Base-by-base conservation (phyloP, 495 filamentous ascomycete species). In the Chlorociboria aeruginascens region DNA sequence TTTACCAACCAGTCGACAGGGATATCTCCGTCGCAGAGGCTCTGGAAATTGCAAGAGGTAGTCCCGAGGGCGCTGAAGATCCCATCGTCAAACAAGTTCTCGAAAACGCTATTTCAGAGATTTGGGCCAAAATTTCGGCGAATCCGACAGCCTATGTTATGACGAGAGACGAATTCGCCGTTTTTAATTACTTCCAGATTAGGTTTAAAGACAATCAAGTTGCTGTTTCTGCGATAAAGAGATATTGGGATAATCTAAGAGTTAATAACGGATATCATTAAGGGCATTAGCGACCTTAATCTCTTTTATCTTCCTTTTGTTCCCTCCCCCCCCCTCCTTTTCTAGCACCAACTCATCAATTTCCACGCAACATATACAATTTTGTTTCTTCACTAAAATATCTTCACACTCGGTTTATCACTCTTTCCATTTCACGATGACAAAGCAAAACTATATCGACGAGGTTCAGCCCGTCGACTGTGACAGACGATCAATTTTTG, bases 181-280 rank as follows among this genome's bases (percentile, higher is more conserved):
- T 92, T 28, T 87, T 89, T 72, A 89, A 79, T 61, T 89, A 78
- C 58, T 86, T 79, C 60, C 76, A 81, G 37, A 53, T 64, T 16
- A 72, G 77, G 1, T 86, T 79, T 52, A 56, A 64, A 9, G 71
- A 69, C 25, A 48, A 63, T 30, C 31, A 50, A 40, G 32, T 76
- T n/a, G 69, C 70, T 28, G 46, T 50, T 33, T 49, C 46, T 0
- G 77, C 76, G 2, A 65, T 64, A 44, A 58, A 55, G 20, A 61
- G 70, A 8, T 79, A 70, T 54, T 81, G 77, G 77, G 60, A 70
- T 36, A 51, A 69, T 43, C 29, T 46, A 34, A 25, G 39, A 13
- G 32, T 42, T 42, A 55, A 56, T 40, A 54, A 58, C 43, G 61
- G 64, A 44, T 29, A 34, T n/a, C n/a, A n/a, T n/a, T n/a, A n/a